These are phyloP conservation scores for Fusarium nanum DNA, from an alignment of 2,329 filamentous ascomycete species.

Conservation along the genomic window DNA sequence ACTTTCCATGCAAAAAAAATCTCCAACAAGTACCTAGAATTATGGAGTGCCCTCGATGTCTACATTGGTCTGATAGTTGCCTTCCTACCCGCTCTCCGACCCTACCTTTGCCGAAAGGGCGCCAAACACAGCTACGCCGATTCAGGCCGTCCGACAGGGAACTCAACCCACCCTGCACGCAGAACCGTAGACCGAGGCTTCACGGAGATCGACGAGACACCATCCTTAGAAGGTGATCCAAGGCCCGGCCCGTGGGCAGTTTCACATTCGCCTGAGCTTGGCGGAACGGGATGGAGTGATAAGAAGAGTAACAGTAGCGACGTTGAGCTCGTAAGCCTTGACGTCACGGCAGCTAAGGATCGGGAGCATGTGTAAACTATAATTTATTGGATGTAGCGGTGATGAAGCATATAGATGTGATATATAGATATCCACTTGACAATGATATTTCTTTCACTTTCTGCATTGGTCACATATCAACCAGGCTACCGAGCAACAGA, in stretches of 20 bases:
- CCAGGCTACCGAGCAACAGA: too few relatives aligned
- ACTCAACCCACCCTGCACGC: conserved; percentile 3
- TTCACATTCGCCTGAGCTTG: conserved; percentile 10
- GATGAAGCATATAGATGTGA: background rate
- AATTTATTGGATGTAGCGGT: background rate
- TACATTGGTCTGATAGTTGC: conserved; percentile 38
- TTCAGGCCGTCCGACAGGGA: conserved; percentile 7
- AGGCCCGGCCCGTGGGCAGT: background rate
- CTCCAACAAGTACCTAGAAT: background rate
- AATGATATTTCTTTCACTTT: background rate
- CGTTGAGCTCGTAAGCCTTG: conserved; percentile 15
- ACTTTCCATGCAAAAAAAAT: fast-evolving
- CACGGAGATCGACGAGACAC: conserved; percentile 32
- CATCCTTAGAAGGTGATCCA: conserved; percentile 1
- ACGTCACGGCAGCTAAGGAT: conserved; percentile 1
- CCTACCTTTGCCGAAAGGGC: conserved; percentile 27
- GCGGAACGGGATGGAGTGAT: conserved; percentile 20
- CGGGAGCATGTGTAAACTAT: background rate
- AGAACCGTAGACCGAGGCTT: conserved; percentile 20
- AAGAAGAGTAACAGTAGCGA: conserved; percentile 33
- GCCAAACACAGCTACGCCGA: conserved; percentile 21
- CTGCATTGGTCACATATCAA: background rate
- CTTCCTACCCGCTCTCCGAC: conserved; percentile 37
- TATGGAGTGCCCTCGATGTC: conserved; percentile 37
- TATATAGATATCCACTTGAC: background rate